phyloP scores from a whole-genome alignment of 495 filamentous ascomycete genomes.

The Neurospora sp. region DNA sequence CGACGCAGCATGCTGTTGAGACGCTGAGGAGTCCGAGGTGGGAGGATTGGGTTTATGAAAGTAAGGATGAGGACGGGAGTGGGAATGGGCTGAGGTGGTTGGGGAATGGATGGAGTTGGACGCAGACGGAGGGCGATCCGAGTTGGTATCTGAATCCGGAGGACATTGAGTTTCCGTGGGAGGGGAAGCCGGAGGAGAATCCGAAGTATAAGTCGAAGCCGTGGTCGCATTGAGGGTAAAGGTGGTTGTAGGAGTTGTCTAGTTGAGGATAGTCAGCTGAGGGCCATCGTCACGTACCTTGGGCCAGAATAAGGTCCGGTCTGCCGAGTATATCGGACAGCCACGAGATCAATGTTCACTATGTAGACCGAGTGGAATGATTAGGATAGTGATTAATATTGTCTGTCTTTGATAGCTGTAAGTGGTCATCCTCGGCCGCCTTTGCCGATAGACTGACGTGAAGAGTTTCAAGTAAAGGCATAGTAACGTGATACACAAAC shows the following conservation, averaged over 20 bases:
- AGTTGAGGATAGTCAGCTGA: not conserved
- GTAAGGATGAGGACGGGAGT: not conserved
- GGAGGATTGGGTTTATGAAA: constrained; percentile 36
- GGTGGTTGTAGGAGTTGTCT: not conserved
- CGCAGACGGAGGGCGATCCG: constrained; percentile 34
- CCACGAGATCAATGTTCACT: not conserved
- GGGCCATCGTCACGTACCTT: not conserved
- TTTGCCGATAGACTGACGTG: not conserved
- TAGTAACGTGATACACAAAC: not conserved
- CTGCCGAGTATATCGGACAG: not conserved
- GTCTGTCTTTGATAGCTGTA: not conserved
- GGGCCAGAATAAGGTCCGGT: too few species aligned
- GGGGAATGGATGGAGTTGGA: constrained; percentile 40
- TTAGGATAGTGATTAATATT: not conserved
- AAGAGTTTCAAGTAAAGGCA: not conserved
- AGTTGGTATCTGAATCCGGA: constrained; percentile 40
- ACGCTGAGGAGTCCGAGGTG: constrained; percentile 32
- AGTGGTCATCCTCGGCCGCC: not conserved
- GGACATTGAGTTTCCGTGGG: constrained; percentile 32
- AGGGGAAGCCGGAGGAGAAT: constrained; percentile 35
- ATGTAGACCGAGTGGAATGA: not conserved
- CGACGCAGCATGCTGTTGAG: constrained; percentile 34
- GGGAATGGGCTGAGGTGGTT: constrained; percentile 34
- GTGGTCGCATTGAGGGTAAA: constrained; percentile 34
- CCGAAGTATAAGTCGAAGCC: constrained; percentile 29